A percentile compares a stretch with the other conserved stretches of the same genome.
Conservation (phyloP, 2,329 filamentous ascomycete genomes). For the Monilinia fructigena region DNA sequence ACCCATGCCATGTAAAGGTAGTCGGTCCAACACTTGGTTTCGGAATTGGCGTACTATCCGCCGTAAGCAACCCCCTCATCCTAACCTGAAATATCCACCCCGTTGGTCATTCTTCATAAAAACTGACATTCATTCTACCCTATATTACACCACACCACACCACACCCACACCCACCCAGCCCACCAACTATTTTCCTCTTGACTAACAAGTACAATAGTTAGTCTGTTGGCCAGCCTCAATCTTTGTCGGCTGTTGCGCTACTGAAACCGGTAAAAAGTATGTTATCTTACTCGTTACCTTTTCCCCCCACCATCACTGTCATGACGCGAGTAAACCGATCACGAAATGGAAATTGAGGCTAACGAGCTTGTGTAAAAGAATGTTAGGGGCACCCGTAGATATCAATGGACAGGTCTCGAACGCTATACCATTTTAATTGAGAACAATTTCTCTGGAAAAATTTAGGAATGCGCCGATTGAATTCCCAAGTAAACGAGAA, state of each 20-base stretch:
- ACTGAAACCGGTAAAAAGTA: constrained; percentile 55
- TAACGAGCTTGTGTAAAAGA: constrained; percentile 39
- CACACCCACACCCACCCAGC: not conserved
- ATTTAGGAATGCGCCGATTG: constrained; percentile 43
- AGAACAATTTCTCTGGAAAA: constrained; percentile 31
- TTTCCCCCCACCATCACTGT: not conserved
- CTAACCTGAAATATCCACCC: not conserved
- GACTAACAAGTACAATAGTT: constrained; percentile 41
- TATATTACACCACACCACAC: not conserved
- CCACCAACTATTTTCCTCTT: not conserved
- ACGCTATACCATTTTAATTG: constrained; percentile 49
- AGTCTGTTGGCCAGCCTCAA: constrained; percentile 54
- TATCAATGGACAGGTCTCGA: constrained; percentile 49
- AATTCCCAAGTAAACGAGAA: not conserved
- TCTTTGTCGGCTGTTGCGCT: constrained; percentile 56
- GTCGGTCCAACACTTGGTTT: constrained; percentile 54
- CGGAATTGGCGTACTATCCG: constrained; percentile 47
- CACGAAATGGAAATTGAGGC: not conserved
- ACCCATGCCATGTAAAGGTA: constrained; percentile 57
- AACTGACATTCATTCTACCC: not conserved
- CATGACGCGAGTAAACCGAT: not conserved
- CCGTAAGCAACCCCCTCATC: constrained; percentile 42
- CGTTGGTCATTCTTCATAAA: not conserved
- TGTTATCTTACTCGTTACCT: constrained; percentile 29
- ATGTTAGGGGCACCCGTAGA: constrained; percentile 53